phyloP scores from a whole-genome alignment of 2,329 filamentous ascomycete species.

The Hawksworthiomyces lignivorus region DNA sequence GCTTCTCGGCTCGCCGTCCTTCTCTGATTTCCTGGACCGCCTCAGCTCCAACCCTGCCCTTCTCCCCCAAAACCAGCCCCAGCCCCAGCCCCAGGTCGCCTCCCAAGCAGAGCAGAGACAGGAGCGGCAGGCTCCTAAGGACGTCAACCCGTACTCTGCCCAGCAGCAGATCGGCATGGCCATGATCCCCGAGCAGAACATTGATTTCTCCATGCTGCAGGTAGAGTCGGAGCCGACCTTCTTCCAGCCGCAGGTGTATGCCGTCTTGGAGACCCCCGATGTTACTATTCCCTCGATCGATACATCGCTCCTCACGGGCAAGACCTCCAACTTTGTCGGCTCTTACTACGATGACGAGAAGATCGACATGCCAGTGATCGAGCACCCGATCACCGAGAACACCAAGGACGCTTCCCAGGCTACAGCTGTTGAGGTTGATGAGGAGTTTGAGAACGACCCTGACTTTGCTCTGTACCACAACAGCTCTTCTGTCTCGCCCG shows the following conservation, averaged over 20 bases:
- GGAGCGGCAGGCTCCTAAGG: conserved; percentile 50
- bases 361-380: conserved; percentile 47
- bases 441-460: conserved; percentile 55
- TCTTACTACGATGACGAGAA: conserved; percentile 44
- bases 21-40: conserved; percentile 71
- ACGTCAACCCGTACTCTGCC: conserved; percentile 53
- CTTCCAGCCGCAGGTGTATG: conserved; percentile 65
- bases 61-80: conserved; percentile 27
- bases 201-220: conserved; percentile 67
- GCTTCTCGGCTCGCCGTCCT: conserved; percentile 72
- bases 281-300: conserved; percentile 39
- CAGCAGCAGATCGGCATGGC: conserved; percentile 69
- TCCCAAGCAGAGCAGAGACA: conserved; percentile 27
- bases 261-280: conserved; percentile 36
- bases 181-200: conserved; percentile 70
- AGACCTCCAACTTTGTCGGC: conserved; percentile 50
- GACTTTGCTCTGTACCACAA: conserved; percentile 54
- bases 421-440: conserved; percentile 36
- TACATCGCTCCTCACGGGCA: conserved; percentile 60
- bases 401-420: conserved; percentile 22
- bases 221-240: conserved; percentile 46
- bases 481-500: conserved; percentile 20
- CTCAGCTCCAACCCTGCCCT: conserved; percentile 50
- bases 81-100: conserved; percentile 25
- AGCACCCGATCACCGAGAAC: conserved; percentile 34